Evolutionary conservation across 73 alveolate species (phyloP), one percentile per base, ranked within the genome.

Genomic region (Durusdinium trenchii): DNA sequence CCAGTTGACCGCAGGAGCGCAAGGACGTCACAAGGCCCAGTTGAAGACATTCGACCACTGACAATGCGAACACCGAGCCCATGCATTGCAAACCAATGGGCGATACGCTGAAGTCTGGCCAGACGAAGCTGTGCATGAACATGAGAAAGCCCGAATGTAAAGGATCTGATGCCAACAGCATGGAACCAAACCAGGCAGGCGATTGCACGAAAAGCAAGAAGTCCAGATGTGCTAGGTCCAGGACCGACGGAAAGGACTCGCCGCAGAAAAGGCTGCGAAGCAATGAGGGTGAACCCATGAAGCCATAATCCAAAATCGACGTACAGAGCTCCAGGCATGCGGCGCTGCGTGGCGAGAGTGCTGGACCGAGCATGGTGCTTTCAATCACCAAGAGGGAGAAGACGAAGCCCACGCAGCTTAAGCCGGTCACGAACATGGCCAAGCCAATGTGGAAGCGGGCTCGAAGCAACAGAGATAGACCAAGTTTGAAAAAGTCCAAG

Each of bases 321-420:
- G 26, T 20, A 7, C n/a, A 10, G 16, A 40, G 38, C 26, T 83
- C 95, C 5, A 35, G 47, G 28, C 83, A n/a, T 36, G 83, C 46
- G 2, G 28, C 32, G 69, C 95, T 60, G 54, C 47, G 43, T 30
- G 51, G 6, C 61, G 46, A 86, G 48, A 40, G 26, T 7, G 32
- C 23, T 5, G 94, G 52, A 51, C 94, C 92, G 42, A 35, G 42
- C 16, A n/a, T 57, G 9, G 61, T 54, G 43, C 23, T 4, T 48
- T 94, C 99, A 40, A n/a, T 76, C 69, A 76, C 75, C 6, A 57
- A 67, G 52, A 57, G 94, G 38, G 52, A 26, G 71, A 76, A 94
- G 43, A 94, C 99, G 38, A 84, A 54, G 46, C 82, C 99, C 38
- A 45, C 52, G 32, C 99, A 54, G 35, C 71, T 52, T 85, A 64